These are phyloP conservation scores for Ambrosia trifida DNA, from an alignment of 129 eudicot genomes.

Conservation along the genomic window DNA sequence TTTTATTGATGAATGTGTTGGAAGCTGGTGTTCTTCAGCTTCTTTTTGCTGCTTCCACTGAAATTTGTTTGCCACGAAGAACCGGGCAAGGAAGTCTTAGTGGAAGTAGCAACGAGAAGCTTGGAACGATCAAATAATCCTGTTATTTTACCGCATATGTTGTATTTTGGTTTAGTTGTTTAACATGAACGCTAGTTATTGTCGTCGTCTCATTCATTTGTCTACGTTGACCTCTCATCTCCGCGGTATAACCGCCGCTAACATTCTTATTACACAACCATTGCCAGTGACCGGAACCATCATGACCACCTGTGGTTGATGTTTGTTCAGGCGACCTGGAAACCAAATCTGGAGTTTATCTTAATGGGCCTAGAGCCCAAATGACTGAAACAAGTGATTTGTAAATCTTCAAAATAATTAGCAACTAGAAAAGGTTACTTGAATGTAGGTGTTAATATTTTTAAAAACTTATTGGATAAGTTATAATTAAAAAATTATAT, in stretches of 20 bases:
- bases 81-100: slow-evolving; percentile 59
- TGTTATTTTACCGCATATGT: slow-evolving; percentile 11
- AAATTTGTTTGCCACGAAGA: slow-evolving; percentile 61
- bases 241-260: too few species aligned
- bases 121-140: slow-evolving; percentile 60
- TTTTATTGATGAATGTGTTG: slow-evolving; percentile 14
- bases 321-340: too few species aligned
- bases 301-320: background rate
- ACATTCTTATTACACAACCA: too few species aligned
- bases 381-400: too few species aligned
- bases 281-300: background rate
- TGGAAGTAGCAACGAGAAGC: slow-evolving; percentile 99
- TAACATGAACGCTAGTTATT: slow-evolving; percentile 1
- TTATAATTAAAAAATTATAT: too few species aligned
- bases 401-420: too few species aligned
- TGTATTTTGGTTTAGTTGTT: slow-evolving; percentile 19
- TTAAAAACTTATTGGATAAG: too few species aligned
- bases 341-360: too few species aligned
- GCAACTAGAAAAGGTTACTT: too few species aligned
- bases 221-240: background rate
- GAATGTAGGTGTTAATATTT: too few species aligned
- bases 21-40: slow-evolving; percentile 63
- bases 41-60: slow-evolving; percentile 99
- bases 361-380: too few species aligned
- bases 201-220: background rate